Evolutionary conservation across 192 early-diverging fungal species (phyloP).

Genomic region (Coemansia sp.): DNA sequence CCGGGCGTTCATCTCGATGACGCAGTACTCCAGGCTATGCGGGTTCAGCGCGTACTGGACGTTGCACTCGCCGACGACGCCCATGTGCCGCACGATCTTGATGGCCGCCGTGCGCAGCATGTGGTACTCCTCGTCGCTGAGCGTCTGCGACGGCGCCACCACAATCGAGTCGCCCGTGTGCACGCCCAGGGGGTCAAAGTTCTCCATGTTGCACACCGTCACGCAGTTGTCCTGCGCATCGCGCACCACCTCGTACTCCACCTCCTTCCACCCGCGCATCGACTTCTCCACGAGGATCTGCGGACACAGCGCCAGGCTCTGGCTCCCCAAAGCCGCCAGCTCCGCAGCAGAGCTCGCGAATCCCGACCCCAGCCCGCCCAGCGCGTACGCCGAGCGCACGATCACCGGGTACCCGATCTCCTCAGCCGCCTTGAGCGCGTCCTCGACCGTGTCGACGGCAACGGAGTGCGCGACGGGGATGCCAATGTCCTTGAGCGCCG

Average conservation of each 20-base stretch:
- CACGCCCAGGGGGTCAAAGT: constrained; percentile 98
- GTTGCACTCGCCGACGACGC: constrained; percentile 98
- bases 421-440: constrained; percentile 80
- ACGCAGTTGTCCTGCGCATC: constrained; percentile 98
- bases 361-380: constrained; percentile 97
- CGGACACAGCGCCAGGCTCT: constrained; percentile 83
- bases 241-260: constrained; percentile 99
- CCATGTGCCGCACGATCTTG: constrained; percentile 93
- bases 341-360: constrained; percentile 79
- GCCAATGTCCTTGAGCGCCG: constrained; percentile 73
- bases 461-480: constrained; percentile 90
- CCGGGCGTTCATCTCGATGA: constrained; percentile 99
- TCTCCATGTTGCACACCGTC: constrained; percentile 99
- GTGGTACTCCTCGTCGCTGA: constrained; percentile 93
- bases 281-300: constrained; percentile 94
- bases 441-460: constrained; percentile 84
- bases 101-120: constrained; percentile 95
- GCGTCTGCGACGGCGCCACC: constrained; percentile 95
- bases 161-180: constrained; percentile 99
- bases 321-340: constrained; percentile 75
- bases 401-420: constrained; percentile 94
- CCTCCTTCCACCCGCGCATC: constrained; percentile 99
- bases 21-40: constrained; percentile 78
- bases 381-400: constrained; percentile 89
- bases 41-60: constrained; percentile 97